Conservation (phyloP, 2,329 filamentous ascomycete genomes). For the Trichoderma simmonsii region DNA sequence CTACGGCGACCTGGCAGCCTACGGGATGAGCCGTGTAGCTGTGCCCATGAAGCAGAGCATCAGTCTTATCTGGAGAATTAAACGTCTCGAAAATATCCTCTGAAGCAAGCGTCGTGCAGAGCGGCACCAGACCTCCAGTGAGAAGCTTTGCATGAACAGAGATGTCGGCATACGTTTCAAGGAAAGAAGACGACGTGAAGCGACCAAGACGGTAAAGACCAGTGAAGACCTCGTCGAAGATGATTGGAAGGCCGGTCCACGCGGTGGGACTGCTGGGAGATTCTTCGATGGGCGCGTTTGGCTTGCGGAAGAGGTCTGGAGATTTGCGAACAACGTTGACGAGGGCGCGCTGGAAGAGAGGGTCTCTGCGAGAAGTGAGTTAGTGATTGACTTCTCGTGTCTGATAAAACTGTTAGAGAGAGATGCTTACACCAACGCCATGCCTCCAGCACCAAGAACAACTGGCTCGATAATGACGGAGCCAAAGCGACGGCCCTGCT, state of each 20-base stretch:
- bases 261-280: constrained; percentile 26
- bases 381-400: constrained; percentile 7
- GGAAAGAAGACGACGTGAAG: constrained; percentile 66
- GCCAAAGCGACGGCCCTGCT: constrained; percentile 65
- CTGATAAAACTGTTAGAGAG: background rate
- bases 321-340: constrained; percentile 63
- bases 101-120: constrained; percentile 73
- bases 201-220: constrained; percentile 78
- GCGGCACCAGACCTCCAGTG: constrained; percentile 74
- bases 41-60: constrained; percentile 78
- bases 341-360: constrained; percentile 73
- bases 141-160: constrained; percentile 80
- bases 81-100: constrained; percentile 72
- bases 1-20: constrained; percentile 74
- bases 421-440: constrained; percentile 67
- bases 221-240: constrained; percentile 87
- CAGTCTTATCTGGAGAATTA: constrained; percentile 67
- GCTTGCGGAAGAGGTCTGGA: constrained; percentile 50
- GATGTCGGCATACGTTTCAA: constrained; percentile 67
- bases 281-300: constrained; percentile 7
- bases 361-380: constrained; percentile 53
- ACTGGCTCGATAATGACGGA: constrained; percentile 78
- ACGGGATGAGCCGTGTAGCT: constrained; percentile 84
- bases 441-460: constrained; percentile 77
- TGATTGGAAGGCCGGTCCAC: constrained; percentile 73